These are phyloP conservation scores for Aspergillus sp. DNA, from an alignment of 2,329 filamentous ascomycete genomes.

Conservation along the genomic window DNA sequence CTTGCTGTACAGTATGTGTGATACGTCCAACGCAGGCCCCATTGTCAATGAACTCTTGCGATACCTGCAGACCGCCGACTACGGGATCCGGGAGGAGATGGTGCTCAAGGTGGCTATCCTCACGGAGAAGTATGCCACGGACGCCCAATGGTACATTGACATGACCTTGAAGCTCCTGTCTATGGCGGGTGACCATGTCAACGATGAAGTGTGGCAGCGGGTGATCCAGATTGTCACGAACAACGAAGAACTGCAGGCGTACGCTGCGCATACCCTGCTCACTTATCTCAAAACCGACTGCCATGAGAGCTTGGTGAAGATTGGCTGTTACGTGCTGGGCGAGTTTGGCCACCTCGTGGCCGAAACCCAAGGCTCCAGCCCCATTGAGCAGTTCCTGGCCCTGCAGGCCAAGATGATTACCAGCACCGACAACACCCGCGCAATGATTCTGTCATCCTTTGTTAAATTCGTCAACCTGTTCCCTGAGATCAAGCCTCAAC, in stretches of 20 bases:
- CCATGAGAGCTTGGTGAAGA: conserved; percentile 96
- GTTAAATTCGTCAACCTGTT: conserved; percentile 98
- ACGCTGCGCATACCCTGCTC: conserved; percentile 86
- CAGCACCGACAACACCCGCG: conserved; percentile 80
- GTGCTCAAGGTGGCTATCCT: conserved; percentile 97
- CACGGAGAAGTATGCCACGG: conserved; percentile 96
- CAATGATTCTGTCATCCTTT: conserved; percentile 90
- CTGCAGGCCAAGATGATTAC: conserved; percentile 82
- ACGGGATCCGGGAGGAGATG: conserved; percentile 98
- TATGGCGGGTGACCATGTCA: conserved; percentile 96
- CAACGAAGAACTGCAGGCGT: conserved; percentile 95
- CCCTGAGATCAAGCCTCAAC: conserved; percentile 93
- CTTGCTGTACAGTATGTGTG: conserved; percentile 98
- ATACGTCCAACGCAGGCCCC: conserved; percentile 82
- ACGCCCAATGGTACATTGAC: conserved; percentile 98
- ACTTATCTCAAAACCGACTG: conserved; percentile 89
- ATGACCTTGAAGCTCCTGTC: conserved; percentile 90
- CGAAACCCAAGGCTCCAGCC: conserved; percentile 83
- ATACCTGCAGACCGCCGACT: conserved; percentile 93
- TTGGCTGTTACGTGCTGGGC: conserved; percentile 89
- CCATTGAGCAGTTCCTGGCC: conserved; percentile 93
- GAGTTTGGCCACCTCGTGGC: conserved; percentile 97
- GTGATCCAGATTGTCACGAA: conserved; percentile 99
- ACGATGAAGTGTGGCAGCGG: conserved; percentile 97
- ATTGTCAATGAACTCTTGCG: conserved; percentile 91